Evolutionary conservation across 768 basidiomycete genomes (phyloP), one percentile per base, ranked within the genome.

Genomic region (Leccinum sublutescens): DNA sequence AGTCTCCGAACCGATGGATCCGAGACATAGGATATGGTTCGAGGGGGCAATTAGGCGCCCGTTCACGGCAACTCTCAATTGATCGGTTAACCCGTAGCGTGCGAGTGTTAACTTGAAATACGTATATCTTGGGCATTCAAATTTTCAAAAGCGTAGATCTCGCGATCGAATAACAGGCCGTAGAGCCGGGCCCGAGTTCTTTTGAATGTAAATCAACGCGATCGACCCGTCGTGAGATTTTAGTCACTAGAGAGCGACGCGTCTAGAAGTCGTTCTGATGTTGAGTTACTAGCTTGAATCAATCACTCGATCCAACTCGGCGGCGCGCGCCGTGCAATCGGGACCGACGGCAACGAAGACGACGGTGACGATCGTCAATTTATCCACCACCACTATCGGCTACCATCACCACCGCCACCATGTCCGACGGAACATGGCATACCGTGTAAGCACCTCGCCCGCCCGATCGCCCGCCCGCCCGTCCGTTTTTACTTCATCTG

Each of bases 351-450:
- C 19, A 45, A 12, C 19, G 45, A 11, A 5, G 19, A 3, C 31
- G 6, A 11, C 33, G 19, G 14, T 3, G 31, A 14, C 33, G 51
- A 14, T 40, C 54, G 55, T 48, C 50, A 47, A 47, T 47, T 56
- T 33, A 54, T 55, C 53, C 53, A 38, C 4, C 38, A 60, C 52
- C n/a, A 29, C 1, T 36, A 21, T n/a, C 19, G 12, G 12, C 27
- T 25, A 27, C 48, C 3, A 23, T 21, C 38, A 27, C 25, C n/a
- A 21, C 17, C 15, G 63, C 52, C 47, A 58, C 58, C 52, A 74
- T 71, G 72, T 62, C 68, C 59, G 65, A 73, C 36, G 25, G 58
- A 38, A 15, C 71, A 54, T 85, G 85, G 85, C 85, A 86, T 63
- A 80, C 76, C 48, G 75, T 86, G 85, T 85, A 70, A 78, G 79